These are phyloP conservation scores for Fusarium temperatum DNA, from an alignment of 2,329 filamentous ascomycete species.

Conservation along the genomic window DNA sequence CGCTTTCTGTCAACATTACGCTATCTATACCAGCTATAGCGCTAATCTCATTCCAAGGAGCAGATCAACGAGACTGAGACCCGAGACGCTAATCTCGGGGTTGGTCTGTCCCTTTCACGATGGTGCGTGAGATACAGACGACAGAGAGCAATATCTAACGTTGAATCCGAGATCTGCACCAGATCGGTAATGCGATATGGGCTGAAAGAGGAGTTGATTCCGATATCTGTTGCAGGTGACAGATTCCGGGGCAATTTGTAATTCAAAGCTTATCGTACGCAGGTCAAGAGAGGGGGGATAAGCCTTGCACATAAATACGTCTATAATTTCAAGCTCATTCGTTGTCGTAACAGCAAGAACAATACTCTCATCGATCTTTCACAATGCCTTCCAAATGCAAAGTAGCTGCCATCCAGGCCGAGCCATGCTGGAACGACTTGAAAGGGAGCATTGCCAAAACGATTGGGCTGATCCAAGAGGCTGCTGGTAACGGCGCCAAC, in stretches of 20 bases:
- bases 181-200: not conserved
- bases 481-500: not conserved
- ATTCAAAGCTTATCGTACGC: not conserved
- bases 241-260: not conserved
- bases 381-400: not conserved
- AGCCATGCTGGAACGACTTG: not conserved
- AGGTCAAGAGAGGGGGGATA: not conserved
- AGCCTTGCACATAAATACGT: not conserved
- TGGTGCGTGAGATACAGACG: too few relatives aligned
- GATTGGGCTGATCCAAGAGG: not conserved
- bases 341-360: not conserved
- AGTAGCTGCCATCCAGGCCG: not conserved
- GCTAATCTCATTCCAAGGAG: not conserved
- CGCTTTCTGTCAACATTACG: not conserved
- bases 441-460: not conserved
- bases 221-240: not conserved
- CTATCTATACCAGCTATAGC: not conserved
- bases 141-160: too few relatives aligned
- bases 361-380: not conserved
- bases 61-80: not conserved
- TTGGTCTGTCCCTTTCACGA: too few relatives aligned
- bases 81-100: too few relatives aligned
- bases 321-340: accelerated
- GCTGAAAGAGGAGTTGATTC: not conserved
- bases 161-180: not conserved